Percentiles rank a stretch among this genome's conserved stretches.
Conservation (phyloP, 371 early-diverging fungal genomes). For the Fennellomyces sp. region DNA sequence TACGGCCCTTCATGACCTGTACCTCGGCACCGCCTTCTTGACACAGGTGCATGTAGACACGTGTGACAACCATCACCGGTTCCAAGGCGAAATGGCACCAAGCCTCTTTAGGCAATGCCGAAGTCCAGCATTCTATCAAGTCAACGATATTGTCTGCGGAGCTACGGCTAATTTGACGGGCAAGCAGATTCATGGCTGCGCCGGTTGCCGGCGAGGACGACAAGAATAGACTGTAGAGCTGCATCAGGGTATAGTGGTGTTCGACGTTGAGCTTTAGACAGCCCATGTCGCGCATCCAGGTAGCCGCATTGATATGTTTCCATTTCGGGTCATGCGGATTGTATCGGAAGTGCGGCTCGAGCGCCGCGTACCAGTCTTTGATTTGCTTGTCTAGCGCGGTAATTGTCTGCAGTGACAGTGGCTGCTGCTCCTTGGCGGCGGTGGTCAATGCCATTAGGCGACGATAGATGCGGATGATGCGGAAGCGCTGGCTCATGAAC, state of each 20-base stretch:
- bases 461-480: constrained; percentile 38
- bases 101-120: constrained; percentile 21
- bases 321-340: constrained; percentile 24
- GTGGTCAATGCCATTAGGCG: constrained; percentile 30
- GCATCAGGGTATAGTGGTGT: constrained; percentile 41
- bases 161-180: constrained; percentile 19
- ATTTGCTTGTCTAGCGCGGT: constrained; percentile 35
- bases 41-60: constrained; percentile 27
- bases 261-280: constrained; percentile 49
- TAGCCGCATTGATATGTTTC: constrained; percentile 20
- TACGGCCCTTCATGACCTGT: constrained; percentile 1
- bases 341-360: constrained; percentile 38
- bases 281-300: constrained; percentile 39
- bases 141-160: constrained; percentile 35
- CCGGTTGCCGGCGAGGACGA: constrained; percentile 8
- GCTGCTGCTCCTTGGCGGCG: constrained; percentile 7
- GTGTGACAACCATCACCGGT: constrained; percentile 31
- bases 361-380: constrained; percentile 28
- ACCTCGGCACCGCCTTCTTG: constrained; percentile 5
- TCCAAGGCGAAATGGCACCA: constrained; percentile 55
- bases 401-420: constrained; percentile 12
- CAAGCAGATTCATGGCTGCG: constrained; percentile 1
- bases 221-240: constrained; percentile 38
- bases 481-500: constrained; percentile 39
- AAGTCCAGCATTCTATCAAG: constrained; percentile 34